Evolutionary conservation across 441 rosid genomes (phyloP).

Genomic region (Brassica balearica): DNA sequence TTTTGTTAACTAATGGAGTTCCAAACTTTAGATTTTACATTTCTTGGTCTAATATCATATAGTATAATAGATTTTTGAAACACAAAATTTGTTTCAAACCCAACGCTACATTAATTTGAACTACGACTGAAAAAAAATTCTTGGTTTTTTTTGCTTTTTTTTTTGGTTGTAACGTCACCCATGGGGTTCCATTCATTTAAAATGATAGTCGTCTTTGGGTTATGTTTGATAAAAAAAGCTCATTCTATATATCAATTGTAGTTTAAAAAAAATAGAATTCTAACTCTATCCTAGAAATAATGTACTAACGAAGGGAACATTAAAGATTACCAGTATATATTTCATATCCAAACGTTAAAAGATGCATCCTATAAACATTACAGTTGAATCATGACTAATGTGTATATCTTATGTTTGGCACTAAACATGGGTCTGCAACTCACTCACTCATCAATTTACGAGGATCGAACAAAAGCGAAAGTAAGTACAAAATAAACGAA

Average conservation of each 20-base stretch:
- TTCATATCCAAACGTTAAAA: constrained; percentile 7
- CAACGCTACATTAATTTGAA: background rate
- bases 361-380: constrained; percentile 3
- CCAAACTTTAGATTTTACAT: background rate
- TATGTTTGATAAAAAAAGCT: background rate
- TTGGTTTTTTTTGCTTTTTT: background rate
- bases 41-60: background rate
- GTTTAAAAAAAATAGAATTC: background rate
- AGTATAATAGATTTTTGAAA: background rate
- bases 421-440: constrained; percentile 37
- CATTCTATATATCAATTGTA: background rate
- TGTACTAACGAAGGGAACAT: background rate
- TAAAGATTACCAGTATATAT: background rate
- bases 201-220: constrained; percentile 1
- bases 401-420: background rate
- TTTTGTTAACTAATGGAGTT: background rate
- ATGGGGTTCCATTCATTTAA: background rate
- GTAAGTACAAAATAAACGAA: constrained; percentile 33
- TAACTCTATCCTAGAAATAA: background rate
- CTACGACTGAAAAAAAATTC: background rate
- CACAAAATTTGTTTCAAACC: background rate
- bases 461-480: constrained; percentile 26
- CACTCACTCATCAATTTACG: constrained; percentile 32
- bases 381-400: background rate
- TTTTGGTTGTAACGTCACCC: background rate